Base-by-base conservation (phyloP, 306 rosid genomes). In the Dicorynia guianensis region DNA sequence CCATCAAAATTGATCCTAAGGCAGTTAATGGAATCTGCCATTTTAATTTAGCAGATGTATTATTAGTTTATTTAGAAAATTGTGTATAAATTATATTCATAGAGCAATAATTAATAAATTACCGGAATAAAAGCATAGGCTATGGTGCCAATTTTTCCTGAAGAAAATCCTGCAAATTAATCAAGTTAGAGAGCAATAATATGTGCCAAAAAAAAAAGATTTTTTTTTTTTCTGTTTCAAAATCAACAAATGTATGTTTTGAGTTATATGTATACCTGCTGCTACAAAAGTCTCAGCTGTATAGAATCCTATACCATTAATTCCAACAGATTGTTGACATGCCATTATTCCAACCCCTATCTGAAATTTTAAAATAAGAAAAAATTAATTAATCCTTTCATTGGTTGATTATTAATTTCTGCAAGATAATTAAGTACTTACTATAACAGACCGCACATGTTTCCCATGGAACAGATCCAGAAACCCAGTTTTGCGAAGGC, bases 291-390 rank as follows among this genome's bases (percentile, higher is more conserved):
- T 89, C 57, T 87, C 75, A 12, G 86, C 83, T 60, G 90, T 93
- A 36, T 93, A 93, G 53, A 89, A 90, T 65, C 84, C 81, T 57
- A 93, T 86, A 11, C 88, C 98, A 54, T 87, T 89, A 63, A 89
- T 86, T 42, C 97, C 97, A 84, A 89, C 93, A 34, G 87, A 88
- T 83, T 93, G 96, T 80, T 90, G 97, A 13, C 89, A 81, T 13
- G 82, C 87, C 97, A 91, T 91, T 59, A 93, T 80, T 15, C 98
- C 98, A 47, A 91, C 89, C 58, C 97, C 97, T 58, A 88, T 89
- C 97, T 93, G 80, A 54, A 49, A 74, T 61, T 57, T 25, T 25
- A 25, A 25, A 20, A 78, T 11, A 54, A 19, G 30, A 25, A 56
- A 35, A 14, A 46, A 55, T 82, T 36, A 77, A 71, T 25, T 25